A percentile compares a stretch with the other conserved stretches of the same genome.
Conservation (phyloP, 441 rosid genomes). For the Caryocar brasiliense region DNA sequence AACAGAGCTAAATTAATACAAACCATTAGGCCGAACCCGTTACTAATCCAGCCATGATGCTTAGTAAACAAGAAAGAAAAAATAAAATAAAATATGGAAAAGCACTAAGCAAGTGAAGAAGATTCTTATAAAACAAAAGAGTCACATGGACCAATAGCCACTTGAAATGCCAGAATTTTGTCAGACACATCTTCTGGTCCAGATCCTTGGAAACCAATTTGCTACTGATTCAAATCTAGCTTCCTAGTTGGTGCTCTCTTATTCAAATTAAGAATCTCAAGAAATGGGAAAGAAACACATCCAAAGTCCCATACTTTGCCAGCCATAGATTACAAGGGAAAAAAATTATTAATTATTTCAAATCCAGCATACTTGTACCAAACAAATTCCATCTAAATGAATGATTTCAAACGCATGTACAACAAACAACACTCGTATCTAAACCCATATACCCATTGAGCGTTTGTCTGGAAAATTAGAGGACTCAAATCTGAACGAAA, state of each 20-base stretch:
- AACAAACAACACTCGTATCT: background rate
- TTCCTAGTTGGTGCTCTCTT: background rate
- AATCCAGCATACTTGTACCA: too few species aligned
- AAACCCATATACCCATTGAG: background rate
- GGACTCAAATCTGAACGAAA: background rate
- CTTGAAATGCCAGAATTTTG: constrained; percentile 28
- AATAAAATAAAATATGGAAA: constrained; percentile 19
- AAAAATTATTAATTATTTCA: background rate
- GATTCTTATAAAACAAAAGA: constrained; percentile 38
- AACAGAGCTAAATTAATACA: too few species aligned
- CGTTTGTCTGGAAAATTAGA: background rate
- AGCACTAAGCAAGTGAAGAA: constrained; percentile 46
- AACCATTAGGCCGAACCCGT: constrained; percentile 5
- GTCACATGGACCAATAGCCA: constrained; percentile 48
- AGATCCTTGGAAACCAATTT: constrained; percentile 8
- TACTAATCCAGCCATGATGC: constrained; percentile 18
- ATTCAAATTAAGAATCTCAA: constrained; percentile 21
- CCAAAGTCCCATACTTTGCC: background rate
- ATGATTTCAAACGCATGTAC: background rate
- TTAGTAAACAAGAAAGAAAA: constrained; percentile 21
- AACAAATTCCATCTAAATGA: background rate
- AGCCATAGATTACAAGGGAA: background rate
- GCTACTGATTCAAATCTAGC: constrained; percentile 14
- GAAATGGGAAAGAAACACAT: constrained; percentile 1
- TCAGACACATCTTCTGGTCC: constrained; percentile 35